Evolutionary conservation across 2,329 filamentous ascomycete species (phyloP), one percentile per base, ranked within the genome.

Genomic region (Tympanopsis confertula): DNA sequence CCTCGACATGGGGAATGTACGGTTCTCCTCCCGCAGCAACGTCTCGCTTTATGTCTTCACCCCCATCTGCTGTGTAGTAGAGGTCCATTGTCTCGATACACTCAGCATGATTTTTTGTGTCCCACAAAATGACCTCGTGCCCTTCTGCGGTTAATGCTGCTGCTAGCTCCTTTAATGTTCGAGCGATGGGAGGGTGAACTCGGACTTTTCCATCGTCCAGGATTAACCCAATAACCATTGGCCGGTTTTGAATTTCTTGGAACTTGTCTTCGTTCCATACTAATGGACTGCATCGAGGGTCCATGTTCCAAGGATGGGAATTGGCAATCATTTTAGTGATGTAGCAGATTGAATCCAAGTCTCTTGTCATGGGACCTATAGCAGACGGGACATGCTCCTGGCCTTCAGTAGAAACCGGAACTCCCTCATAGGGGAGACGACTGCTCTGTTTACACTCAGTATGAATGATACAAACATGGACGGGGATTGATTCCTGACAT

Each of bases 371-470:
- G 1, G 77, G 76, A 0, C 76, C 75, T n/a, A 78, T 56, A 0
- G 73, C 64, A 0, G 75, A 80, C 2, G 74, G 74, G 0, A 80
- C 69, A 50, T 80, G 74, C 39, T 78, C 71, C 46, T 80, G 75
- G 2, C 76, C 74, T 29, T 78, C 73, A 0, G 70, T 78, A 0
- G 74, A 77, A 0, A 79, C 74, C 0, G 71, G 62, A 0, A 75
- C 70, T 0, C 72, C 74, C 12, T 62, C 49, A 37, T 79, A 80
- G 0, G 76, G 72, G 1, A 78, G 49, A 4, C 75, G 63, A 2
- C 62, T 59, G 44, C 68, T 77, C 71, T 77, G 20, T 0, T 4
- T 41, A 13, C 33, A 13, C 12, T 32, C 22, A 37, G 10, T 20
- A n/a, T 26, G 20, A 20, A 13, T 30, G n/a, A 38, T 28, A 10